phyloP scores from a whole-genome alignment of 352 stramenopile genomes.

The Phytophthora brassicae region DNA sequence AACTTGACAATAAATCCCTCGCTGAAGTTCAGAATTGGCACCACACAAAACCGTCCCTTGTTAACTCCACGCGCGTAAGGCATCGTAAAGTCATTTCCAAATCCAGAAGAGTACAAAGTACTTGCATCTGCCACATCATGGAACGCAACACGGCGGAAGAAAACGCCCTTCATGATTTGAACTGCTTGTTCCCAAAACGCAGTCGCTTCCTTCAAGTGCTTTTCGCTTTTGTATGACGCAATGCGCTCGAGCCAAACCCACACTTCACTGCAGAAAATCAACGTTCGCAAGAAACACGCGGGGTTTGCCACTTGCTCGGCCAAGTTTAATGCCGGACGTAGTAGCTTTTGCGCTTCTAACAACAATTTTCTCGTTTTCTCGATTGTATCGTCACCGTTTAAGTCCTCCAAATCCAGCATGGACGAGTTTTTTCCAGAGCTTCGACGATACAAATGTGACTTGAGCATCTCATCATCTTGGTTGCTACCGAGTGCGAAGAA shows the following conservation, averaged over 20 bases:
- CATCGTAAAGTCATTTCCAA: constrained; percentile 34
- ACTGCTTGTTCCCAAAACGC: constrained; percentile 84
- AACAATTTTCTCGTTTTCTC: constrained; percentile 65
- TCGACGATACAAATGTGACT: constrained; percentile 36
- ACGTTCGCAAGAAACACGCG: constrained; percentile 50
- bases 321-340: constrained; percentile 62
- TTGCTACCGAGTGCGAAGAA: constrained; percentile 78
- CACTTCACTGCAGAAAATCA: constrained; percentile 68
- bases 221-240: constrained; percentile 76
- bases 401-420: constrained; percentile 24
- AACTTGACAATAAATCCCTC: constrained; percentile 72
- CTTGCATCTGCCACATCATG: constrained; percentile 42
- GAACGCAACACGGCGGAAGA: constrained; percentile 76
- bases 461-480: constrained; percentile 66
- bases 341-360: constrained; percentile 64
- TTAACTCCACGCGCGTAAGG: constrained; percentile 23
- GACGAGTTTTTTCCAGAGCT: constrained; percentile 32
- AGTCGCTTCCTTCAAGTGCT: constrained; percentile 70
- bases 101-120: constrained; percentile 31
- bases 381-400: constrained; percentile 50
- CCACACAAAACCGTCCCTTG: constrained; percentile 60
- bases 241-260: constrained; percentile 82
- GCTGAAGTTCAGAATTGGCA: constrained; percentile 85
- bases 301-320: constrained; percentile 70
- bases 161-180: constrained; percentile 73